Evolutionary conservation across 179 eudicot species (phyloP).

Genomic region (Silene coronaria): DNA sequence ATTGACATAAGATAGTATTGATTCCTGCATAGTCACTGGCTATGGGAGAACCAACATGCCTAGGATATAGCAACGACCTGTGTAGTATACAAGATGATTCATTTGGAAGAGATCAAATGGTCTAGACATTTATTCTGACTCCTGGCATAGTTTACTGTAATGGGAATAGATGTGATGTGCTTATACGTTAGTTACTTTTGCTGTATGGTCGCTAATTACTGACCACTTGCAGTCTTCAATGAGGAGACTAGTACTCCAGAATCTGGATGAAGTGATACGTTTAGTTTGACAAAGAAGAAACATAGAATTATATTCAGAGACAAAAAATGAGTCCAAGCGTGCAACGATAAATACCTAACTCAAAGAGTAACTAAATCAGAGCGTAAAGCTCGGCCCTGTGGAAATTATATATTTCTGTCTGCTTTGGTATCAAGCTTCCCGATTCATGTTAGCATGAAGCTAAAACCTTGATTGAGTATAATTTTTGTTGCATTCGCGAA

Average conservation of each 20-base stretch:
- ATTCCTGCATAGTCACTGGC: background rate
- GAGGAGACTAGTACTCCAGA: no score
- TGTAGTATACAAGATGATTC: background rate
- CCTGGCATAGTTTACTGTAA: background rate
- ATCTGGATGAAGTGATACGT: background rate
- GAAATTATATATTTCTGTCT: background rate
- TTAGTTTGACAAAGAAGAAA: background rate
- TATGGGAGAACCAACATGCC: background rate
- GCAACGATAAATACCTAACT: background rate
- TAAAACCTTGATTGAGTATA: background rate
- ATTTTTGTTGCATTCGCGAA: conserved; percentile 3
- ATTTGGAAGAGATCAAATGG: background rate
- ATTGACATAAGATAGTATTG: background rate
- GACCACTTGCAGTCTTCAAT: background rate
- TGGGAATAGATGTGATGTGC: background rate
- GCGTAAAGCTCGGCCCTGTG: background rate
- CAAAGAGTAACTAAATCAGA: background rate
- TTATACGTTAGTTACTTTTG: background rate
- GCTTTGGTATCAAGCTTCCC: conserved; percentile 3
- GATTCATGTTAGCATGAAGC: background rate
- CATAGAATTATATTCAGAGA: background rate
- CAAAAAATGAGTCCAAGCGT: no score
- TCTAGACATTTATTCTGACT: background rate
- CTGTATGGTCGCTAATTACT: background rate
- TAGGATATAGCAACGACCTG: background rate